These are phyloP conservation scores for Jatropha podagrica DNA, from an alignment of 441 rosid genomes.

Conservation along the genomic window DNA sequence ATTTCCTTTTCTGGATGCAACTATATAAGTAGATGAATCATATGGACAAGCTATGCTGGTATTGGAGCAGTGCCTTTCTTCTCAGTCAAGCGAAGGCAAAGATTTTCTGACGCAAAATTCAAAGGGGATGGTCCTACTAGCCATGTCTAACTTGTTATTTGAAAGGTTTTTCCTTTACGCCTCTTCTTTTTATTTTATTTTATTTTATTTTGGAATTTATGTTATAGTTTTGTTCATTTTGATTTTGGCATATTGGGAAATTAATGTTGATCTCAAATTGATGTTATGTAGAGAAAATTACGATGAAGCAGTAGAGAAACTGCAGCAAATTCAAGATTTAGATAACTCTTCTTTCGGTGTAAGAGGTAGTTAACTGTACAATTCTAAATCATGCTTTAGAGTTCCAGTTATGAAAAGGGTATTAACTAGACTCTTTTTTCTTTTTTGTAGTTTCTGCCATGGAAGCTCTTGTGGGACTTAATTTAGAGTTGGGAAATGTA, in stretches of 20 bases:
- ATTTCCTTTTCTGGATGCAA: background rate
- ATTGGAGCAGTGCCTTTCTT: conserved; percentile 72
- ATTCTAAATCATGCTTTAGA: background rate
- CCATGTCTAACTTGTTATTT: conserved; percentile 74
- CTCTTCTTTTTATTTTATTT: background rate
- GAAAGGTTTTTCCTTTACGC: conserved; percentile 50
- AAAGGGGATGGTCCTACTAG: conserved; percentile 64
- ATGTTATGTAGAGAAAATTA: conserved; percentile 48
- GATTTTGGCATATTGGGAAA: background rate
- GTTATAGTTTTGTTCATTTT: background rate
- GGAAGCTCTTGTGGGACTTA: conserved; percentile 79
- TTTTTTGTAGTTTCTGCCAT: conserved; percentile 57
- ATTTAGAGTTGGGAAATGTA: conserved; percentile 71
- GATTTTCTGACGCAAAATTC: conserved; percentile 45
- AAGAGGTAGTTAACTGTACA: conserved; percentile 40
- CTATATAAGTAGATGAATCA: conserved; percentile 54
- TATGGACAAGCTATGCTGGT: conserved; percentile 76
- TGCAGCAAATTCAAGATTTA: conserved; percentile 40
- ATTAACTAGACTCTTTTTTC: conserved; percentile 17
- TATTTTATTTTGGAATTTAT: background rate
- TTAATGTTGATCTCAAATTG: background rate
- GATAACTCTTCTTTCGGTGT: conserved; percentile 42
- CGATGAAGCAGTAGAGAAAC: conserved; percentile 70
- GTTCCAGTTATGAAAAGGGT: conserved; percentile 13
- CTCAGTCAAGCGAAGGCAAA: conserved; percentile 50